Percentiles rank a stretch among this genome's conserved stretches.
Evolutionary conservation across 2,329 filamentous ascomycete species (phyloP).

Genomic region (Talaromyces sp.): DNA sequence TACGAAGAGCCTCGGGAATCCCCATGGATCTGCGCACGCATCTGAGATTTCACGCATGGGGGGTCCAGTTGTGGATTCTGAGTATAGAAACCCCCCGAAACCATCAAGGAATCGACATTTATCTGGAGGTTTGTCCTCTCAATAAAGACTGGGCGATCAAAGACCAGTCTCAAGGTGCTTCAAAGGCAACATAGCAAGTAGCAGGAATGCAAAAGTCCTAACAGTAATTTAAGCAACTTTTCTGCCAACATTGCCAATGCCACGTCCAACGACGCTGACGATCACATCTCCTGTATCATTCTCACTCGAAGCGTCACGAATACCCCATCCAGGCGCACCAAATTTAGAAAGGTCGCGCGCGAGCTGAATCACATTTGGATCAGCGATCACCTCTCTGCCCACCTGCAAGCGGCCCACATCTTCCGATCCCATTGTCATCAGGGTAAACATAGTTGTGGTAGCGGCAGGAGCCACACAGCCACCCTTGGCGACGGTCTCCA

Average conservation of each 20-base stretch:
- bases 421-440: slow-evolving; percentile 98
- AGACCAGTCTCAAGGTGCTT: background rate
- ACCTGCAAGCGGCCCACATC: slow-evolving; percentile 87
- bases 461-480: slow-evolving; percentile 78
- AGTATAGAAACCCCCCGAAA: background rate
- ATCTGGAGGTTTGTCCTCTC: slow-evolving; percentile 1
- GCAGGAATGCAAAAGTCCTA: background rate
- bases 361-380: slow-evolving; percentile 76
- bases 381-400: slow-evolving; percentile 78
- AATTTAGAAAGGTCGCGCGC: slow-evolving; percentile 87
- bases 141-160: background rate
- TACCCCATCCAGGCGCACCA: slow-evolving; percentile 86
- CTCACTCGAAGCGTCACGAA: slow-evolving; percentile 72
- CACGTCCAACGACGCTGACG: slow-evolving; percentile 87
- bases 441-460: slow-evolving; percentile 72
- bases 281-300: slow-evolving; percentile 70
- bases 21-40: background rate
- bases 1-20: background rate
- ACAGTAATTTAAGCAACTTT: slow-evolving; percentile 68
- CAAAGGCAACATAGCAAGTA: background rate
- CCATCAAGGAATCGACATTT: background rate
- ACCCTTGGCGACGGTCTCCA: slow-evolving; percentile 79
- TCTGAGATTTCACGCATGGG: background rate
- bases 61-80: background rate
- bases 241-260: slow-evolving; percentile 91